Evolutionary conservation across 768 basidiomycete species (phyloP).

Genomic region (Mycena vulgaris): DNA sequence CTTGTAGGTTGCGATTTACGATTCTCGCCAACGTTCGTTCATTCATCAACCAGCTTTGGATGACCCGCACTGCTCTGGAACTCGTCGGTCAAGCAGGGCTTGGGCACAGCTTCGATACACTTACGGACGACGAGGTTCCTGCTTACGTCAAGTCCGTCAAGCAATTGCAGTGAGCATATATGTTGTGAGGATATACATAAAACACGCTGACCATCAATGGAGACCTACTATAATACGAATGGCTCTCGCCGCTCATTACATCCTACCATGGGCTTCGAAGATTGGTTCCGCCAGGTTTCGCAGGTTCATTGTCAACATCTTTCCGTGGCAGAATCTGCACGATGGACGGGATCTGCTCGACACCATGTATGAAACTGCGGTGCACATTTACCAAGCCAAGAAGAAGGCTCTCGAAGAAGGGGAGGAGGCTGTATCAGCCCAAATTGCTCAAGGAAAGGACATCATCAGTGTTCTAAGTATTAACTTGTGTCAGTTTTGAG

Average conservation of each 20-base stretch:
- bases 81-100: constrained; percentile 66
- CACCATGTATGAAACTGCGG: constrained; percentile 50
- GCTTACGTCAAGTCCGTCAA: constrained; percentile 53
- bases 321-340: constrained; percentile 48
- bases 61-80: constrained; percentile 62
- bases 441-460: constrained; percentile 51
- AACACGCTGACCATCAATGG: background rate
- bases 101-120: constrained; percentile 59
- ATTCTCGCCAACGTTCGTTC: background rate
- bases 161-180: constrained; percentile 49
- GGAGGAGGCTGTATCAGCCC: constrained; percentile 47
- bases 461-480: constrained; percentile 50
- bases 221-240: constrained; percentile 6
- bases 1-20: background rate
- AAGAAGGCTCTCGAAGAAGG: constrained; percentile 47
- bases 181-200: background rate
- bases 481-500: background rate
- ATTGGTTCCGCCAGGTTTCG: constrained; percentile 53
- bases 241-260: constrained; percentile 36
- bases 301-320: constrained; percentile 47
- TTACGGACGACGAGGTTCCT: constrained; percentile 50
- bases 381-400: constrained; percentile 52
- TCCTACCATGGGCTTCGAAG: constrained; percentile 47
- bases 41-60: constrained; percentile 43
- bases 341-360: constrained; percentile 51